phyloP scores from a whole-genome alignment of 306 rosid genomes.

The Rubus idaeus region DNA sequence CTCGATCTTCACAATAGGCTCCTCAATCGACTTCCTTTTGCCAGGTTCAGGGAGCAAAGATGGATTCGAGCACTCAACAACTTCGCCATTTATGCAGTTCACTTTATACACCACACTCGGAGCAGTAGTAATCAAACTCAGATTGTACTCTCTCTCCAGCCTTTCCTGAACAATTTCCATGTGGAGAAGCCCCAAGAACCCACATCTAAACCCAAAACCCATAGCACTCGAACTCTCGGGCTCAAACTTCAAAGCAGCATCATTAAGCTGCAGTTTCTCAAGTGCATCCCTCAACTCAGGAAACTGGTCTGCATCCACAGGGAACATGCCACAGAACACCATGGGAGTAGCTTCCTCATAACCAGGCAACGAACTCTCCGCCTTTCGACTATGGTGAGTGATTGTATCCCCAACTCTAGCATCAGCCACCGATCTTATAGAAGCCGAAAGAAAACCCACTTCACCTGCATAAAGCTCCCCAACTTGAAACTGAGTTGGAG shows the following conservation, averaged over 20 bases:
- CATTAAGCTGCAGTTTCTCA: slow-evolving; percentile 95
- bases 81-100: slow-evolving; percentile 63
- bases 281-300: slow-evolving; percentile 94
- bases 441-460: slow-evolving; percentile 95
- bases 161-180: slow-evolving; percentile 98
- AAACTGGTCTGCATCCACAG: slow-evolving; percentile 98
- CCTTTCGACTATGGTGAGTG: slow-evolving; percentile 60
- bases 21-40: slow-evolving; percentile 71
- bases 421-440: slow-evolving; percentile 94
- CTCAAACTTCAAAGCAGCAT: slow-evolving; percentile 97
- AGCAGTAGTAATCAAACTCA: slow-evolving; percentile 80
- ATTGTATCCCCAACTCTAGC: slow-evolving; percentile 96
- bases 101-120: slow-evolving; percentile 85
- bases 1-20: slow-evolving; percentile 88
- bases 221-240: slow-evolving; percentile 95
- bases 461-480: slow-evolving; percentile 78
- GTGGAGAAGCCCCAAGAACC: slow-evolving; percentile 90
- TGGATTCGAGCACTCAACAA: slow-evolving; percentile 85
- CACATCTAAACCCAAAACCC: slow-evolving; percentile 99
- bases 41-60: slow-evolving; percentile 80
- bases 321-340: slow-evolving; percentile 98
- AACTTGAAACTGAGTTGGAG: slow-evolving; percentile 83
- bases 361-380: slow-evolving; percentile 80
- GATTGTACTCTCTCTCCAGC: slow-evolving; percentile 78
- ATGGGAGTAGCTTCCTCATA: slow-evolving; percentile 91